Evolutionary conservation across 768 basidiomycete species (phyloP), one percentile per base, ranked within the genome.

Genomic region (Boletus barrowsii): DNA sequence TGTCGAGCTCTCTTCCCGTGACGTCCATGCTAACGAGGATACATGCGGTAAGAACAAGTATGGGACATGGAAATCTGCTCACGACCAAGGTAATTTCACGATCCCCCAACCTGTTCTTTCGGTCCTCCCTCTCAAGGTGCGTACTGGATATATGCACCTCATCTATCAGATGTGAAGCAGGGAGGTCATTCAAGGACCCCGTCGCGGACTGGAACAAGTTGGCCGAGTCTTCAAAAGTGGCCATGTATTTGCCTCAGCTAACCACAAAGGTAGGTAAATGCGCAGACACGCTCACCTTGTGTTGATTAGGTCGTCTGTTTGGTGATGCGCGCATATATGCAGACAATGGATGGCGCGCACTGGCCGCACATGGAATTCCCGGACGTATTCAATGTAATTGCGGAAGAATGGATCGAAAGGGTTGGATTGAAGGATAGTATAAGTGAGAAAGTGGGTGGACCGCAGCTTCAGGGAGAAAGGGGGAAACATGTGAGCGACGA

Each of bases 291-390:
- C 11, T 33, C 22, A 22, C 15, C 4, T 4, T 4, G 32, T n/a
- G 14, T 33, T 30, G 2, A 3, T 42, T 10, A 61, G 76, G 8
- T 72, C 73, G 43, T 26, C 15, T 18, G 74, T 76, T 57, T 75
- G n/a, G 54, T 81, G 77, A 56, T 47, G 63, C 54, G n/a, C 36
- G 29, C 29, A 37, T 49, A 5, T n/a, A 33, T 40, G 8, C 51
- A 84, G 83, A 69, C 73, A 3, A 69, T 87, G 51, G 63, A 70
- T 8, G 81, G 81, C 0, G 78, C 82, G 5, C 87, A 89, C 64
- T 88, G 87, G 86, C 73, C 79, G 9, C 87, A 88, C 36, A 70
- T 88, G 18, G 87, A 89, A 64, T 66, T 76, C 54, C 81, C 86
- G 0, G 51, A 68, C 2, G 68, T 70, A 41, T 79, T 84, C 64